A percentile compares a stretch with the other conserved stretches of the same genome.
phyloP scores from a whole-genome alignment of 352 stramenopile species.

The Phytophthora rubi region DNA sequence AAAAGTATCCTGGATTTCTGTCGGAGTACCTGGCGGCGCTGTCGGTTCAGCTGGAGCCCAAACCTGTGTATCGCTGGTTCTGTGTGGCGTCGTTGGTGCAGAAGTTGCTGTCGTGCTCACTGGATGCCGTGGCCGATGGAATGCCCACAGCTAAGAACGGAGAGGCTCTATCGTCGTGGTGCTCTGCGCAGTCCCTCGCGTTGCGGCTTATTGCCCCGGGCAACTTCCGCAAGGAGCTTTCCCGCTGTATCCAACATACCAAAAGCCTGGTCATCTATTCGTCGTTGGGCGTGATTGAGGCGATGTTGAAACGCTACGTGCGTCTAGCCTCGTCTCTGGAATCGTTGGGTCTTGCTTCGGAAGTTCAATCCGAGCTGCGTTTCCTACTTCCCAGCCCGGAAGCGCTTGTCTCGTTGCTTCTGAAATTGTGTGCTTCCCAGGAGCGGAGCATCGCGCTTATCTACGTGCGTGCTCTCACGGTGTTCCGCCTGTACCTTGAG shows the following conservation, averaged over 20 bases:
- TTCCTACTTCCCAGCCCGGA: constrained; percentile 80
- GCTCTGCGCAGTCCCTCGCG: constrained; percentile 56
- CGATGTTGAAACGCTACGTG: constrained; percentile 61
- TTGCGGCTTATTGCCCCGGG: constrained; percentile 72
- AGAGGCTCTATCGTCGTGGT: constrained; percentile 41
- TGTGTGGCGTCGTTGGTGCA: constrained; percentile 73
- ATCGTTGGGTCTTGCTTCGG: constrained; percentile 22
- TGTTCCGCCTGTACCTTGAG: constrained; percentile 80
- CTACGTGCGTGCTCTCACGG: constrained; percentile 75
- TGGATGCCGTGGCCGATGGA: constrained; percentile 45
- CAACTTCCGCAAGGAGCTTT: constrained; percentile 82
- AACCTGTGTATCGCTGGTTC: constrained; percentile 82
- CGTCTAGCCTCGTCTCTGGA: constrained; percentile 39
- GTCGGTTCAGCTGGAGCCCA: constrained; percentile 74
- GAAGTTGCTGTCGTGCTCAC: constrained; percentile 60
- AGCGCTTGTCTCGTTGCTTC: constrained; percentile 76
- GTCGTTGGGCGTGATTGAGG: constrained; percentile 70
- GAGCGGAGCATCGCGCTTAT: constrained; percentile 55
- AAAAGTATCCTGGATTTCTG: constrained; percentile 64
- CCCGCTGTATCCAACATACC: constrained; percentile 76
- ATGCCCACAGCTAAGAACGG: constrained; percentile 23
- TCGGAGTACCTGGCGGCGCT: constrained; percentile 67
- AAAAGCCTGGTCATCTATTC: constrained; percentile 83
- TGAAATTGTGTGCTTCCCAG: constrained; percentile 67
- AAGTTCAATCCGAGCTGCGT: constrained; percentile 73